phyloP scores from a whole-genome alignment of 768 basidiomycete species.

The Rhizopogon vinicolor region DNA sequence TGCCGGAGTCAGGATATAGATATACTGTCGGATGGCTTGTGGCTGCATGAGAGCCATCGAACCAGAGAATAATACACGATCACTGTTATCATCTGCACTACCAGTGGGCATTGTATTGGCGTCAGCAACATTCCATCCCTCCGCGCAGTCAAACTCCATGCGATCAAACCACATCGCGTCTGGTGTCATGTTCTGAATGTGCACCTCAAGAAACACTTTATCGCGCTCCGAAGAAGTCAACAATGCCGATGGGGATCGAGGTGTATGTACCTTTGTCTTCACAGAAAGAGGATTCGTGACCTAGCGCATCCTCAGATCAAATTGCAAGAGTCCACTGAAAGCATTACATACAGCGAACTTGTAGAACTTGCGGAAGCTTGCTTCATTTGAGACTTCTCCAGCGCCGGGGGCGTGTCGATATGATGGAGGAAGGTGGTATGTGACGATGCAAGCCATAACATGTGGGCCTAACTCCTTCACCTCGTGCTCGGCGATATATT shows the following conservation, averaged over 20 bases:
- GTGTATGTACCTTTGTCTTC: slow-evolving; percentile 86
- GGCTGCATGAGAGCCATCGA: slow-evolving; percentile 73
- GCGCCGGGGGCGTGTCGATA: slow-evolving; percentile 46
- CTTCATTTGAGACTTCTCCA: slow-evolving; percentile 47
- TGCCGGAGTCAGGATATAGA: slow-evolving; percentile 72
- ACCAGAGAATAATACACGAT: slow-evolving; percentile 50
- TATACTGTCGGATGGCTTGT: slow-evolving; percentile 81
- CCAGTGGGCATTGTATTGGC: slow-evolving; percentile 34
- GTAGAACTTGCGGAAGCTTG: slow-evolving; percentile 63
- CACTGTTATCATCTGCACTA: slow-evolving; percentile 14
- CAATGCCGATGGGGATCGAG: slow-evolving; percentile 68
- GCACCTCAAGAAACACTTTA: slow-evolving; percentile 88
- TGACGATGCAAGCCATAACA: slow-evolving; percentile 80
- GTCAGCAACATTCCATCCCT: slow-evolving; percentile 59
- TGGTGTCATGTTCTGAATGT: slow-evolving; percentile 84
- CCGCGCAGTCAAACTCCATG: slow-evolving; percentile 74
- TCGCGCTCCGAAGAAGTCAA: slow-evolving; percentile 63
- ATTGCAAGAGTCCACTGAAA: background rate
- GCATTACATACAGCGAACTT: slow-evolving; percentile 71
- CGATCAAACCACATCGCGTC: slow-evolving; percentile 74
- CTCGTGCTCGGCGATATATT: slow-evolving; percentile 74
- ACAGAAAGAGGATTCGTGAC: slow-evolving; percentile 94
- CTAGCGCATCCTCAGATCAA: slow-evolving; percentile 31
- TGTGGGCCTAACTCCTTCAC: slow-evolving; percentile 94
- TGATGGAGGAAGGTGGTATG: slow-evolving; percentile 69